These are phyloP conservation scores for Neoboletus magnificus DNA, from an alignment of 768 basidiomycete species.

Conservation along the genomic window DNA sequence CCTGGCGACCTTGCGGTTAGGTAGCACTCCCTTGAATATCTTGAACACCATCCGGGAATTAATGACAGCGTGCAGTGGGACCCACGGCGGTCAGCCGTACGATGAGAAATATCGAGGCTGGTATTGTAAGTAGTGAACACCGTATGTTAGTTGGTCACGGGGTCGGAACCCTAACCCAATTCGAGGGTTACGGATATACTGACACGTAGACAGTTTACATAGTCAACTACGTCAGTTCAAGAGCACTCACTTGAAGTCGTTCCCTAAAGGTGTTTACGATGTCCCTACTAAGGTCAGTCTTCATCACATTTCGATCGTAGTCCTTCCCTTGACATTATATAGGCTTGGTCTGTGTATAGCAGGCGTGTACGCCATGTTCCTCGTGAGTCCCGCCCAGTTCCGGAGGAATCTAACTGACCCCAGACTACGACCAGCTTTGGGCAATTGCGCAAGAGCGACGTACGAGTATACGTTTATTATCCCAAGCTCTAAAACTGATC, in stretches of 20 bases:
- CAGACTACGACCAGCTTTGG: constrained; percentile 57
- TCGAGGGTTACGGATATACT: constrained; percentile 14
- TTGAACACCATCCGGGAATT: not conserved
- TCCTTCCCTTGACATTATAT: not conserved
- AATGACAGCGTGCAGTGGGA: not conserved
- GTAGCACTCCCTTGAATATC: not conserved
- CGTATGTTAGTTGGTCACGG: too few species aligned
- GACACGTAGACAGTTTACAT: constrained; percentile 24
- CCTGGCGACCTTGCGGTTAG: not conserved
- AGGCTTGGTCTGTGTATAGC: constrained; percentile 74
- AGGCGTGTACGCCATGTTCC: constrained; percentile 92
- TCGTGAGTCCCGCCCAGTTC: constrained; percentile 50
- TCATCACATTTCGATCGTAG: not conserved
- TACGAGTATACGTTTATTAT: constrained; percentile 35
- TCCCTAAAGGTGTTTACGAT: constrained; percentile 7
- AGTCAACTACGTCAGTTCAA: not conserved
- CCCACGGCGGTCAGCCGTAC: not conserved
- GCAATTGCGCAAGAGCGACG: constrained; percentile 92
- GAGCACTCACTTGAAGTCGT: not conserved
- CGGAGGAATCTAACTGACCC: constrained; percentile 1
- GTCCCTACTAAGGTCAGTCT: constrained; percentile 26
- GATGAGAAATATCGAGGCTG: not conserved
- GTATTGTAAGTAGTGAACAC: not conserved
- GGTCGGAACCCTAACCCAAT: constrained; percentile 14
- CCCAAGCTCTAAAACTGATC: not conserved